Evolutionary conservation across 352 stramenopile species (phyloP), one percentile per base, ranked within the genome.

Genomic region (Plasmopara viticola): DNA sequence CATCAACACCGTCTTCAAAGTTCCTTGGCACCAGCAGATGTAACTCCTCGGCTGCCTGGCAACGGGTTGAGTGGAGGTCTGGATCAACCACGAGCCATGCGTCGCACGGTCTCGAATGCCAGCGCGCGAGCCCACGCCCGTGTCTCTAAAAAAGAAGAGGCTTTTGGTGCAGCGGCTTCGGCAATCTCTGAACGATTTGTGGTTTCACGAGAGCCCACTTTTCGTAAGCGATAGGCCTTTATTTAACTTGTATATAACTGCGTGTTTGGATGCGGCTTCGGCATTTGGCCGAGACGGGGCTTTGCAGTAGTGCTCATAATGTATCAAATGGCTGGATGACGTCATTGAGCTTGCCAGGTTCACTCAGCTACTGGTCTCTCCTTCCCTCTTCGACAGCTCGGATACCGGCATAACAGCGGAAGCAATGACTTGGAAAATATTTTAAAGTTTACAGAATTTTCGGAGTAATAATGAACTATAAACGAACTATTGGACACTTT

Each of bases 141-240:
- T 47, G 79, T 93, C 9, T 88, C 74, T 28, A 90, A 89, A 66
- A 90, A 90, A 54, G 82, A 93, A 25, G 78, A 89, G 40, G 86
- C 86, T 60, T 90, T 93, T 48, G 82, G 82, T 17, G 82, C 82
- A 1, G 82, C 82, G 7, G 82, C 80, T 0, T 88, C 82, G 0
- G 79, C 75, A 39, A 84, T 93, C 53, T 93, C 82, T 6, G 67
- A 90, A 58, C 64, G 82, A 1, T 90, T 90, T 51, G 78, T 84
- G 0, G 74, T 81, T 6, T 74, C 78, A 9, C 64, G 75, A 4
- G 50, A 63, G 18, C 62, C 60, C 29, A 28, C 43, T 28, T 44
- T 62, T 14, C 48, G 66, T 17, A 79, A 75, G 44, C 50, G 53
- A 12, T 35, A 12, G 6, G 31, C 10, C 10, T 35, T 1, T 13